Evolutionary conservation across 1,284 basidiomycete genomes (phyloP).

Genomic region (Cryptococcus floricola): DNA sequence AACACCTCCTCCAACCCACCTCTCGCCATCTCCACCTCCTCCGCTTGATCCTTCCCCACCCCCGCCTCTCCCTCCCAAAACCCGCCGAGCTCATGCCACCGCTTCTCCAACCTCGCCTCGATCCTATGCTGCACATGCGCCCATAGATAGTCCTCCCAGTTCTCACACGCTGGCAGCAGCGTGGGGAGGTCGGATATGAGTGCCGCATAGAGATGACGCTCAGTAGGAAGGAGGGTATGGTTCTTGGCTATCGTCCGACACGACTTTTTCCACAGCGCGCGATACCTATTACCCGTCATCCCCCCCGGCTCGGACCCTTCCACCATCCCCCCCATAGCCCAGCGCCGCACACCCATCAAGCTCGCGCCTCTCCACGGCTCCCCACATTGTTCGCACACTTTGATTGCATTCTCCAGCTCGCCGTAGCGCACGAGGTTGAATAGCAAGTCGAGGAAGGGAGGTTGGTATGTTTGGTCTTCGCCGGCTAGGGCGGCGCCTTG

Average conservation of each 20-base stretch:
- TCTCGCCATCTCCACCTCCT: slow-evolving; percentile 22
- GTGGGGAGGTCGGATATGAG: slow-evolving; percentile 77
- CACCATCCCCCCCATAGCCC: slow-evolving; percentile 45
- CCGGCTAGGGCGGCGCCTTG: slow-evolving; percentile 39
- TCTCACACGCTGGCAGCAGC: slow-evolving; percentile 70
- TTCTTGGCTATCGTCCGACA: slow-evolving; percentile 75
- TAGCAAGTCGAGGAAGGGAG: slow-evolving; percentile 39
- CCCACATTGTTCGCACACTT: slow-evolving; percentile 74
- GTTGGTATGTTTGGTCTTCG: slow-evolving; percentile 45
- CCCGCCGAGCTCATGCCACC: slow-evolving; percentile 43
- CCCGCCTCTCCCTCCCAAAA: slow-evolving; percentile 46
- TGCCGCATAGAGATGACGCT: slow-evolving; percentile 81
- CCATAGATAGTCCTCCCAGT: slow-evolving; percentile 96
- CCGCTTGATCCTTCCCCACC: slow-evolving; percentile 31
- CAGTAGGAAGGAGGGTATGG: slow-evolving; percentile 63
- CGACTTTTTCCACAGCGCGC: slow-evolving; percentile 78
- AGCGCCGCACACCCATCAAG: slow-evolving; percentile 49
- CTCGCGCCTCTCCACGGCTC: slow-evolving; percentile 72
- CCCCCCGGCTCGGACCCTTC: slow-evolving; percentile 3
- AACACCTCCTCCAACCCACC: slow-evolving; percentile 46
- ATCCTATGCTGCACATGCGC: slow-evolving; percentile 79
- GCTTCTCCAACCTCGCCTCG: slow-evolving; percentile 56
- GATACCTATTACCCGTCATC: slow-evolving; percentile 60
- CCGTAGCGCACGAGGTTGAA: slow-evolving; percentile 54
- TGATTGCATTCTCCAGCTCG: slow-evolving; percentile 73